Base-by-base conservation (phyloP, 345 rosid genomes). In the Orychophragmus violaceus region DNA sequence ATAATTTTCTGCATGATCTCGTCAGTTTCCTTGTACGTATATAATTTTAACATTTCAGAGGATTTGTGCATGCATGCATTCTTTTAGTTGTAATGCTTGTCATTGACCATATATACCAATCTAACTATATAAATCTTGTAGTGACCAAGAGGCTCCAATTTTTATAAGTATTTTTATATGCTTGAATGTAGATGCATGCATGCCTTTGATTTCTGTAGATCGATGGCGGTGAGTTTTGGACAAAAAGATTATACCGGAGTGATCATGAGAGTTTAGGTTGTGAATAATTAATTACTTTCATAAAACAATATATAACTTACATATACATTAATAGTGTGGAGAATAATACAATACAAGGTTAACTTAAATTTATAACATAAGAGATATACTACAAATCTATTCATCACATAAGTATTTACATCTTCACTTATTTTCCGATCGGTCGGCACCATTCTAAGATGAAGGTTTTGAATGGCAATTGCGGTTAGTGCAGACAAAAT, bases 1-100 rank as follows among this genome's bases (percentile, higher is more conserved):
- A 5, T 24, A n/a, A 5, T 16, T n/a, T 30, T 22, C 14, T 63
- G 45, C 65, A 71, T 56, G 70, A 63, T 71, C 70, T 71, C 30
- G 27, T 62, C 18, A 33, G 28, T 62, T 70, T 53, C 36, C 28
- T 42, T 53, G 27, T 39, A 41, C 10, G 18, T 62, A 12, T 70
- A 29, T n/a, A n/a, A n/a, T 54, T 42, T 33, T 62, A 42, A 30
- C 22, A 29, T 41, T 51, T 30, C 0, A 21, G 17, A 39, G 54
- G 28, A 29, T 69, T 7, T 28, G 48, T 62, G 36, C 50, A 62
- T 62, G 36, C 50, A 62, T 42, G 49, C 23, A 53, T 30, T 52
- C 2, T 41, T 21, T 29, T 61, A 50, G 33, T 11, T 42, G 44
- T 30, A 14, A 22, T 33, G 27, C 16, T 52, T 30, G 29, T 39